These are phyloP conservation scores for Xylaria sp. DNA, from an alignment of 2,329 filamentous ascomycete species.

Conservation along the genomic window DNA sequence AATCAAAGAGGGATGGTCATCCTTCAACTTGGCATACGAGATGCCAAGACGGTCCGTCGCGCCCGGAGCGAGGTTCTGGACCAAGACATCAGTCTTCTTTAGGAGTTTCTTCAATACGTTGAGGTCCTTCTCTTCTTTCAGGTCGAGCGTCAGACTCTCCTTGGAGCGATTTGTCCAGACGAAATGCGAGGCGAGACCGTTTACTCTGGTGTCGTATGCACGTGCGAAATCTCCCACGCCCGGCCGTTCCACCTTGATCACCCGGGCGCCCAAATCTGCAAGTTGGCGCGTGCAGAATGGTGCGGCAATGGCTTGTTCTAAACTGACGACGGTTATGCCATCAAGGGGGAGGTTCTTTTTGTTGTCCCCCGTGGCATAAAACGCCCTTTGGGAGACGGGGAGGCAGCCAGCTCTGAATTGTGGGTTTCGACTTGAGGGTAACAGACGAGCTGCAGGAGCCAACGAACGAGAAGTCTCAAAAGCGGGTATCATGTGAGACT, in stretches of 20 bases:
- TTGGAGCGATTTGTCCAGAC: slow-evolving; percentile 53
- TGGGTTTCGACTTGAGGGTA: neutral
- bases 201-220: slow-evolving; percentile 45
- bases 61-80: slow-evolving; percentile 50
- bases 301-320: slow-evolving; percentile 51
- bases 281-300: slow-evolving; percentile 51
- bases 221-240: slow-evolving; percentile 48
- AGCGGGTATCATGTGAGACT: neutral
- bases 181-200: slow-evolving; percentile 48
- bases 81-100: slow-evolving; percentile 43
- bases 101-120: slow-evolving; percentile 40
- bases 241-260: slow-evolving; percentile 51
- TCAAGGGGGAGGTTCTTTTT: slow-evolving; percentile 30
- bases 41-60: slow-evolving; percentile 44
- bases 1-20: slow-evolving; percentile 41
- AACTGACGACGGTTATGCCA: slow-evolving; percentile 46
- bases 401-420: neutral
- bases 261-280: slow-evolving; percentile 48
- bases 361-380: neutral
- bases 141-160: slow-evolving; percentile 46
- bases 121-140: slow-evolving; percentile 42
- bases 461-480: neutral
- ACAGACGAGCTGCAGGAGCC: neutral
- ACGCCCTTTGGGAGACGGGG: neutral
- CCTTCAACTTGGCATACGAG: slow-evolving; percentile 39